Conservation (phyloP, 1,139 yeast species). For the Candida labiduridarum region DNA sequence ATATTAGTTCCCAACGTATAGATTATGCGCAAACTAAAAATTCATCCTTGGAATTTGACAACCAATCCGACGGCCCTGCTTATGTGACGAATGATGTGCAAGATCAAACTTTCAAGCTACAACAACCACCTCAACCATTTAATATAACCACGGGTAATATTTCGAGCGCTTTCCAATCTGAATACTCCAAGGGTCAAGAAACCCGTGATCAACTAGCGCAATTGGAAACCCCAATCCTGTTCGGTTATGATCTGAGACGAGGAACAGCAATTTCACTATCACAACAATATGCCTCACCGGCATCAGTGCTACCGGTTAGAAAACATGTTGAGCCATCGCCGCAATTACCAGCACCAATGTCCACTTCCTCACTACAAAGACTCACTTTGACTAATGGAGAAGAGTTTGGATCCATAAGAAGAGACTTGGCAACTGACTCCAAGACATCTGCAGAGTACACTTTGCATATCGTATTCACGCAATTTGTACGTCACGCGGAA, state of each 20-base stretch:
- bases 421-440: slow-evolving; percentile 59
- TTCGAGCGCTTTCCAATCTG: slow-evolving; percentile 8
- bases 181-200: slow-evolving; percentile 4
- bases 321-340: slow-evolving; percentile 34
- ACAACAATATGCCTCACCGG: slow-evolving; percentile 25
- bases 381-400: slow-evolving; percentile 35
- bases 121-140: slow-evolving; percentile 24
- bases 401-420: slow-evolving; percentile 38
- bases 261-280: slow-evolving; percentile 10
- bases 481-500: slow-evolving; percentile 93
- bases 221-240: slow-evolving; percentile 6
- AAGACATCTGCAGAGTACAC: slow-evolving; percentile 94
- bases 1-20: slow-evolving; percentile 10
- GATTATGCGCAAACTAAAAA: slow-evolving; percentile 9
- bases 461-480: slow-evolving; percentile 89
- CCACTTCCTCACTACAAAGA: slow-evolving; percentile 25
- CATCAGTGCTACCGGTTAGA: slow-evolving; percentile 19
- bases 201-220: slow-evolving; percentile 12
- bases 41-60: slow-evolving; percentile 5
- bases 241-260: slow-evolving; percentile 5
- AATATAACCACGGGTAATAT: slow-evolving; percentile 6
- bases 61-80: slow-evolving; percentile 11
- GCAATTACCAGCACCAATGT: slow-evolving; percentile 35
- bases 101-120: slow-evolving; percentile 22
- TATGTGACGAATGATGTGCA: slow-evolving; percentile 12